Conservation (phyloP, 169 alveolate species). For the Plasmodium yoelii region DNA sequence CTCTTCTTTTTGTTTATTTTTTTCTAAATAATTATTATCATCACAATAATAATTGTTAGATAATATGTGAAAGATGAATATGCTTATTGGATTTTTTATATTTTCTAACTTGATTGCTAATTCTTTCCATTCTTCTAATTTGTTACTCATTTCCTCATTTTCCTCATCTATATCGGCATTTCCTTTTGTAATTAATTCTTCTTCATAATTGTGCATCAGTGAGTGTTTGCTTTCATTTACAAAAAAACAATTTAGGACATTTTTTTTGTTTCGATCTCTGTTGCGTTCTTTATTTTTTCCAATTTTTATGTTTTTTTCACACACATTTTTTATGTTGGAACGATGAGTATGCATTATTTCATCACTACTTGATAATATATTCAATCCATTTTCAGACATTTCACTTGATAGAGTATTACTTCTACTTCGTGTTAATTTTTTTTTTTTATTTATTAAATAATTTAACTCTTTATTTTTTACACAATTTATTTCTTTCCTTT, state of each 20-base stretch:
- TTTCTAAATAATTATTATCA: not conserved
- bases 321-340: too few relatives aligned
- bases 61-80: constrained; percentile 54
- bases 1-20: not conserved
- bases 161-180: not conserved
- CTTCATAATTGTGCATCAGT: constrained; percentile 12
- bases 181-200: not conserved
- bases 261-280: not conserved
- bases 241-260: constrained; percentile 21
- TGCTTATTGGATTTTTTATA: constrained; percentile 28
- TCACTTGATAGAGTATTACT: constrained; percentile 36
- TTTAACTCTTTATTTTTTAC: constrained; percentile 32
- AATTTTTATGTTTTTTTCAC: not conserved
- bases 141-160: constrained; percentile 8
- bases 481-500: constrained; percentile 5
- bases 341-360: not conserved
- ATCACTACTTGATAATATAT: not conserved
- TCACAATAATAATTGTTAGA: constrained; percentile 11
- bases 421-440: constrained; percentile 18
- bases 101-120: constrained; percentile 24
- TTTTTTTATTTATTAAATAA: constrained; percentile 45
- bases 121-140: constrained; percentile 60
- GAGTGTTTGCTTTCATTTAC: constrained; percentile 35
- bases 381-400: constrained; percentile 1
- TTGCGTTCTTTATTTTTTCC: not conserved